Evolutionary conservation across 805 yeast genomes (phyloP).

Genomic region (Sugiyamaella lignohabitans): DNA sequence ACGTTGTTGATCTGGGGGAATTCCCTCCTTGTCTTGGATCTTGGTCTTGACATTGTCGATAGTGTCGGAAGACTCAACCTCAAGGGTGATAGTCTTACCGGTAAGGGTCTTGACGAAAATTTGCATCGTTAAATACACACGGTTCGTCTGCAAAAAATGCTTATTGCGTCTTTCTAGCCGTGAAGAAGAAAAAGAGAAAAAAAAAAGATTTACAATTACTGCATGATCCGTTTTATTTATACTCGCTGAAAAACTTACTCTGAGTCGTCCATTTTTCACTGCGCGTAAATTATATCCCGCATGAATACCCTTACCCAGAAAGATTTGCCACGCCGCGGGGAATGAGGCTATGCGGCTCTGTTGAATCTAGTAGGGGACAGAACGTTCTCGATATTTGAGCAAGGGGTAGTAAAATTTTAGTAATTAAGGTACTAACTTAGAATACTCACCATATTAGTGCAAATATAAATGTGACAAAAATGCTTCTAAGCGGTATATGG

Average conservation of each 20-base stretch:
- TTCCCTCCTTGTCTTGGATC: constrained; percentile 96
- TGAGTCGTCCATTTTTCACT: not conserved
- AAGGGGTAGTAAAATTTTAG: too few relatives aligned
- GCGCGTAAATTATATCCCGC: not conserved
- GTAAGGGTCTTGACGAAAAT: constrained; percentile 99
- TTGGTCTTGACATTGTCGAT: constrained; percentile 95
- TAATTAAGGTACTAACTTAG: too few relatives aligned
- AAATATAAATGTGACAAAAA: too few relatives aligned
- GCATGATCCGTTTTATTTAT: not conserved
- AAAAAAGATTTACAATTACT: not conserved
- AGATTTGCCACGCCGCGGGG: not conserved
- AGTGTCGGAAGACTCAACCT: constrained; percentile 96
- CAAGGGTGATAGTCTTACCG: constrained; percentile 97
- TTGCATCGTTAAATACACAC: constrained; percentile 33
- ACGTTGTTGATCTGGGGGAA: constrained; percentile 97
- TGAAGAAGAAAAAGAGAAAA: not conserved
- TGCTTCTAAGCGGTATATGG: too few relatives aligned
- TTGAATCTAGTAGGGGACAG: too few relatives aligned
- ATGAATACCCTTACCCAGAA: not conserved
- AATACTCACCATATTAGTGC: too few relatives aligned
- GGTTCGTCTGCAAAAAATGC: constrained; percentile 33
- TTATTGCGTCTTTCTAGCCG: constrained; percentile 25
- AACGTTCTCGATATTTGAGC: too few relatives aligned
- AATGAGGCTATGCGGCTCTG: not conserved
- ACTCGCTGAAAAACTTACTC: not conserved